A percentile compares a stretch with the other conserved stretches of the same genome.
Evolutionary conservation across 768 basidiomycete species (phyloP).

Genomic region (Leccinum arenicola): DNA sequence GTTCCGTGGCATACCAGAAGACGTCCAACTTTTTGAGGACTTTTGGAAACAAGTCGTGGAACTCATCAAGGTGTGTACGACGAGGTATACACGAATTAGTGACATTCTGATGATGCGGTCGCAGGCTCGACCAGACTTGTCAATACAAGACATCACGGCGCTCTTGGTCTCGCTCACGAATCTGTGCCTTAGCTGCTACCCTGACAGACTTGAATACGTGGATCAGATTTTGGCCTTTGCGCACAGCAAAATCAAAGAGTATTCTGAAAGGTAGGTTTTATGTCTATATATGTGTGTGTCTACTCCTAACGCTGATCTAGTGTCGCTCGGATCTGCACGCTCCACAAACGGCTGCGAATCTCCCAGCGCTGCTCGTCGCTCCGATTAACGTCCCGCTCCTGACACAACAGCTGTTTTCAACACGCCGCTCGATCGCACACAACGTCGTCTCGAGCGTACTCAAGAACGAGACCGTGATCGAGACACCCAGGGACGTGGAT

Average conservation of each 20-base stretch:
- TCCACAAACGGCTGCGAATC: conserved; percentile 81
- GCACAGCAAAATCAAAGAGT: too few species aligned
- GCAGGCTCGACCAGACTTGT: conserved; percentile 93
- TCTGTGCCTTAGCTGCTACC: conserved; percentile 88
- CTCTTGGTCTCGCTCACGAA: conserved; percentile 94
- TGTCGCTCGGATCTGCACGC: conserved; percentile 89
- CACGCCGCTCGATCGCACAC: conserved; percentile 89
- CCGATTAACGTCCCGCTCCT: too few species aligned
- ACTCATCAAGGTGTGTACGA: conserved; percentile 79
- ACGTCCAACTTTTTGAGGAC: conserved; percentile 97
- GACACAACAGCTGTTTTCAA: conserved; percentile 84
- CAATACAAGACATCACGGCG: conserved; percentile 95
- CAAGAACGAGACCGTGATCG: conserved; percentile 95
- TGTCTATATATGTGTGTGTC: too few species aligned
- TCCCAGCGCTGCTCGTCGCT: conserved; percentile 88
- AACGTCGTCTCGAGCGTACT: conserved; percentile 91
- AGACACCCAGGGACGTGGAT: conserved; percentile 90
- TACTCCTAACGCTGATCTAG: too few species aligned
- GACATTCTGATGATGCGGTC: conserved; percentile 1
- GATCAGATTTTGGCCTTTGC: too few species aligned
- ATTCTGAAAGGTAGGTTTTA: too few species aligned
- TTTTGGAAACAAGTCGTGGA: conserved; percentile 98
- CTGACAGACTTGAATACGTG: conserved; percentile 94
- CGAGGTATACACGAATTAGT: not conserved
- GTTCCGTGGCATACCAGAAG: conserved; percentile 92